Percentiles rank a stretch among this genome's conserved stretches.
Conservation (phyloP, 306 rosid genomes). For the Sphenostylis stenocarpa region DNA sequence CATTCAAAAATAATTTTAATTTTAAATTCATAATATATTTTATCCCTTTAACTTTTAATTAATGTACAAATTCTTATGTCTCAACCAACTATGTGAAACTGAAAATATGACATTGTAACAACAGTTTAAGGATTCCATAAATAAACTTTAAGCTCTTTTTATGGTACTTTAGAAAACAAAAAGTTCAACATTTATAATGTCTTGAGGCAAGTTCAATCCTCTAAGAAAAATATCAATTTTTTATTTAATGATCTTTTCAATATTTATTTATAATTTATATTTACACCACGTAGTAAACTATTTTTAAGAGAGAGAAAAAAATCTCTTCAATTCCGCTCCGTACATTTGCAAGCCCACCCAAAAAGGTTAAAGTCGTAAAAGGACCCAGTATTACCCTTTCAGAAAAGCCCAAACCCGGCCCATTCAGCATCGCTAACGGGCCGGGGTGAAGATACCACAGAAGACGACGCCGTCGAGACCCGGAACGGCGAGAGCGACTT, state of each 20-base stretch:
- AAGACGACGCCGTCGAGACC: conserved; percentile 48
- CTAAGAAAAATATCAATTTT: too few species aligned
- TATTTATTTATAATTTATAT: background rate
- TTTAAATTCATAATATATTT: too few species aligned
- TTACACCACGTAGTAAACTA: background rate
- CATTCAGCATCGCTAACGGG: conserved; percentile 63
- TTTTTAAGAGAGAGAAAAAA: background rate
- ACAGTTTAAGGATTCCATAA: too few species aligned
- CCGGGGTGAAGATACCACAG: conserved; percentile 66
- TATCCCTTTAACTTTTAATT: too few species aligned
- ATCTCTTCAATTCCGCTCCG: background rate
- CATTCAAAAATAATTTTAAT: too few species aligned
- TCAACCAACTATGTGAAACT: too few species aligned
- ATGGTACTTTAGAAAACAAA: too few species aligned
- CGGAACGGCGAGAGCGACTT: conserved; percentile 62
- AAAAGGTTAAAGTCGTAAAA: background rate
- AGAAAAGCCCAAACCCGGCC: conserved; percentile 88
- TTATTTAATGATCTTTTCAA: background rate
- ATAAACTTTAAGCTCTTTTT: too few species aligned
- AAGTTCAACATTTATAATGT: too few species aligned
- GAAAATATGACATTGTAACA: too few species aligned
- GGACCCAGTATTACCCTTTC: background rate
- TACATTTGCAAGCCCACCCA: background rate
- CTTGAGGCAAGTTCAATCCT: too few species aligned
- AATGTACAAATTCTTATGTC: too few species aligned